A percentile compares a stretch with the other conserved stretches of the same genome.
phyloP scores from a whole-genome alignment of 306 rosid genomes.

The Notholithocarpus densiflorus region DNA sequence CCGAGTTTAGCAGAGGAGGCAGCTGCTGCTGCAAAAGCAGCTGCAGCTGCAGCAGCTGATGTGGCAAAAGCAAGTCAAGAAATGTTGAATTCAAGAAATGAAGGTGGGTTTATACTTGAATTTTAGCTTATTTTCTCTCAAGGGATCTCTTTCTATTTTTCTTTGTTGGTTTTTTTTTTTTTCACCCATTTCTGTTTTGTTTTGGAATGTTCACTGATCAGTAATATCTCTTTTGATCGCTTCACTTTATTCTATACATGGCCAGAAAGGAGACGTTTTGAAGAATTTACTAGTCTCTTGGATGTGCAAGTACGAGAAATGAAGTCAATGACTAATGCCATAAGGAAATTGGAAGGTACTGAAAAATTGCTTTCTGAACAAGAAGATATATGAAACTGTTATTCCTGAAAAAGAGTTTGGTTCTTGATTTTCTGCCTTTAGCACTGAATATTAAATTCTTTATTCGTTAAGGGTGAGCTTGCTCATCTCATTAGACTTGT shows the following conservation, averaged over 20 bases:
- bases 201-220: not conserved
- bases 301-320: conserved; percentile 81
- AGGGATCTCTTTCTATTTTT: conserved; percentile 13
- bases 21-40: conserved; percentile 87
- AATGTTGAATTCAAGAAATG: conserved; percentile 67
- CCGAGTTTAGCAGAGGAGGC: conserved; percentile 78
- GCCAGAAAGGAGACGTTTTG: conserved; percentile 60
- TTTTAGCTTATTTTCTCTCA: not conserved
- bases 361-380: conserved; percentile 14
- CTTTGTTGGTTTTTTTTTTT: conserved; percentile 1
- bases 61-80: conserved; percentile 85
- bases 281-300: conserved; percentile 56
- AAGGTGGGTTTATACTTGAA: conserved; percentile 46
- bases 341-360: conserved; percentile 83
- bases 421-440: not conserved
- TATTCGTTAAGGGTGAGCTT: not conserved
- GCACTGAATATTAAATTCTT: not conserved
- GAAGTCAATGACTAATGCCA: conserved; percentile 78
- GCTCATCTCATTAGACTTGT: not conserved
- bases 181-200: not conserved
- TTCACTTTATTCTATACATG: conserved; percentile 28
- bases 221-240: conserved; percentile 16
- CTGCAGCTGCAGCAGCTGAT: conserved; percentile 94
- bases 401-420: not conserved
- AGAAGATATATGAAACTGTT: not conserved